These are phyloP conservation scores for Boletus reticulatus DNA, from an alignment of 768 basidiomycete species.

Conservation along the genomic window DNA sequence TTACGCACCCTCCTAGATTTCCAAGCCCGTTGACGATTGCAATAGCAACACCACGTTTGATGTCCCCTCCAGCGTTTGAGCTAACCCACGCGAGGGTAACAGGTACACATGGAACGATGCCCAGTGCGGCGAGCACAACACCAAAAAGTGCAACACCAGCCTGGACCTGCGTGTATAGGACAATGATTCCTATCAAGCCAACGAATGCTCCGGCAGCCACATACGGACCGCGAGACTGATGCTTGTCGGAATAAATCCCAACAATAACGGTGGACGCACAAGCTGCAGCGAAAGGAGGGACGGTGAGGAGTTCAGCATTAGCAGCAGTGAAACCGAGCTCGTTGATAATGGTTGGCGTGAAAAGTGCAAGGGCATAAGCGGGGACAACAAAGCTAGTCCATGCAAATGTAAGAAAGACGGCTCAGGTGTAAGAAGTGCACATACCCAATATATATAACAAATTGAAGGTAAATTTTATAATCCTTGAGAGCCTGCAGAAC, in stretches of 20 bases:
- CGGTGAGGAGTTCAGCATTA: constrained; percentile 45
- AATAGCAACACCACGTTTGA: constrained; percentile 46
- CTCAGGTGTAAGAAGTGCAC: not conserved
- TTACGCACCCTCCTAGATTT: constrained; percentile 50
- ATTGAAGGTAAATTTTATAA: constrained; percentile 36
- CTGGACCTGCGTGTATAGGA: constrained; percentile 37
- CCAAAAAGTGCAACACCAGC: constrained; percentile 37
- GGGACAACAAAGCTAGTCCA: constrained; percentile 39
- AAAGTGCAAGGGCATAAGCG: constrained; percentile 44
- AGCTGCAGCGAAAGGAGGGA: constrained; percentile 45
- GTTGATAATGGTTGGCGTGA: constrained; percentile 46
- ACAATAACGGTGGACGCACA: constrained; percentile 38
- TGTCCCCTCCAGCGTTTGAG: constrained; percentile 53
- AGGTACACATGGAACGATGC: constrained; percentile 46
- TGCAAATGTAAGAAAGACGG: not conserved
- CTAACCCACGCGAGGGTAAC: constrained; percentile 50
- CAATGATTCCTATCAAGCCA: constrained; percentile 46
- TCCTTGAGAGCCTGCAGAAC: constrained; percentile 48
- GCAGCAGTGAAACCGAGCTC: constrained; percentile 49
- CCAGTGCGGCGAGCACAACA: constrained; percentile 46
- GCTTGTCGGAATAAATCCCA: constrained; percentile 42
- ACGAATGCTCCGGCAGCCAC: constrained; percentile 39
- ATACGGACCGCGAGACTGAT: constrained; percentile 44
- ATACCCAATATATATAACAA: constrained; percentile 40
- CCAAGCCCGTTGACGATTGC: constrained; percentile 53